These are phyloP conservation scores for Penicillium simplicissimum DNA, from an alignment of 495 filamentous ascomycete species.

Conservation along the genomic window DNA sequence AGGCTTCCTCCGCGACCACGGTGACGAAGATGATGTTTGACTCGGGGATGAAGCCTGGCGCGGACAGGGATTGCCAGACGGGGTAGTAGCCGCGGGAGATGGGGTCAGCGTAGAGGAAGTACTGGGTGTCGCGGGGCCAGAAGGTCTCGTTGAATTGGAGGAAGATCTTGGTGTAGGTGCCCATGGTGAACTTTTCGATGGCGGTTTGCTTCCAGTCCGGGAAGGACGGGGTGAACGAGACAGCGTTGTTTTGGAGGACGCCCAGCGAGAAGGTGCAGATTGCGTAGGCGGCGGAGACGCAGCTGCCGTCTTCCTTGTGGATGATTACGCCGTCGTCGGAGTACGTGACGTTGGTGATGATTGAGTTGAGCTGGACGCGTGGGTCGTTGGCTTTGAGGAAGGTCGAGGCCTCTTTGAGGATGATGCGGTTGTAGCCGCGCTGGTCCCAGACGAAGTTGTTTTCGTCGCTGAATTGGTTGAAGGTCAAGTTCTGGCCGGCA, in stretches of 20 bases:
- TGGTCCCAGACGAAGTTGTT: constrained; percentile 71
- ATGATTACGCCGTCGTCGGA: constrained; percentile 55
- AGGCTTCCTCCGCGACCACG: constrained; percentile 61
- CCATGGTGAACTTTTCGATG: constrained; percentile 69
- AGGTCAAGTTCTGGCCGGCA: constrained; percentile 49
- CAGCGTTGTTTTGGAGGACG: constrained; percentile 64
- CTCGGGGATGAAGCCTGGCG: constrained; percentile 59
- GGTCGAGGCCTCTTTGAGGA: constrained; percentile 61
- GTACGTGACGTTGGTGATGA: constrained; percentile 62
- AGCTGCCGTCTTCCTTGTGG: constrained; percentile 55
- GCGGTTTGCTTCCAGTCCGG: constrained; percentile 68
- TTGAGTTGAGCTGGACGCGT: constrained; percentile 59
- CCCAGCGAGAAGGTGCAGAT: constrained; percentile 65
- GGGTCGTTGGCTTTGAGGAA: constrained; percentile 59
- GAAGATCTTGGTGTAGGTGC: constrained; percentile 80
- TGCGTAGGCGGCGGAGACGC: constrained; percentile 61
- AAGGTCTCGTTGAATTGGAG: constrained; percentile 71
- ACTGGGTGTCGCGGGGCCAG: constrained; percentile 68
- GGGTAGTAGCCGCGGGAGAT: constrained; percentile 66
- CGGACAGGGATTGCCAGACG: constrained; percentile 66
- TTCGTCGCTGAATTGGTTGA: constrained; percentile 52
- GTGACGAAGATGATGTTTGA: constrained; percentile 72
- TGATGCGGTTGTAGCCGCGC: constrained; percentile 65
- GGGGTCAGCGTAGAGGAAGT: constrained; percentile 69
- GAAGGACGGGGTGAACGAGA: constrained; percentile 60